These are phyloP conservation scores for Phytophthora boehmeriae DNA, from an alignment of 352 stramenopile species.

Conservation along the genomic window DNA sequence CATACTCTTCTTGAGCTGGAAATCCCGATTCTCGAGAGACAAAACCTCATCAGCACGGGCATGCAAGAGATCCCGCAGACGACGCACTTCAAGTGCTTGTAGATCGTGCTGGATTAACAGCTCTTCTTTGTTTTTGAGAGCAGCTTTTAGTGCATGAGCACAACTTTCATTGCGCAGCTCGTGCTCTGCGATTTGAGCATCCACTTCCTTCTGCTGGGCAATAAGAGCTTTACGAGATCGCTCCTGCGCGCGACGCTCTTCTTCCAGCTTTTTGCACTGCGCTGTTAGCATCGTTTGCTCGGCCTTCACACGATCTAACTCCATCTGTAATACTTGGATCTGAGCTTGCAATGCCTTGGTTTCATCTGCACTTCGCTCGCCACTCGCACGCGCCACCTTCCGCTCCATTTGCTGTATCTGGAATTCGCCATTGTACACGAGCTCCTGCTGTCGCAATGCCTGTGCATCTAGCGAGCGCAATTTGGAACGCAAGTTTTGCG, in stretches of 20 bases:
- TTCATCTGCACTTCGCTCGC: conserved; percentile 94
- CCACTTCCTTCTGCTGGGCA: conserved; percentile 81
- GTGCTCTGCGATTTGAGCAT: conserved; percentile 86
- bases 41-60: conserved; percentile 92
- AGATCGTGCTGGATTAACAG: conserved; percentile 94
- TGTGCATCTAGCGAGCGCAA: conserved; percentile 92
- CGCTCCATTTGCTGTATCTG: conserved; percentile 97
- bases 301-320: conserved; percentile 87
- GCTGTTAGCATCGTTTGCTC: conserved; percentile 89
- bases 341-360: conserved; percentile 91
- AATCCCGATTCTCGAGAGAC: conserved; percentile 93
- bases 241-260: conserved; percentile 86
- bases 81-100: conserved; percentile 93
- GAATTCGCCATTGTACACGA: conserved; percentile 97
- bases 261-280: conserved; percentile 93
- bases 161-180: conserved; percentile 92
- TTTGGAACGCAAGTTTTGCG: conserved; percentile 91
- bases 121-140: conserved; percentile 91
- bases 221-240: conserved; percentile 78
- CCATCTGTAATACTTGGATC: conserved; percentile 91
- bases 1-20: conserved; percentile 94
- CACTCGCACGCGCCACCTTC: conserved; percentile 93
- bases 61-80: conserved; percentile 90
- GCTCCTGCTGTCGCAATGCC: conserved; percentile 90
- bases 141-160: conserved; percentile 80